phyloP scores from a whole-genome alignment of 768 basidiomycete species.

The Tricholoma sp. region DNA sequence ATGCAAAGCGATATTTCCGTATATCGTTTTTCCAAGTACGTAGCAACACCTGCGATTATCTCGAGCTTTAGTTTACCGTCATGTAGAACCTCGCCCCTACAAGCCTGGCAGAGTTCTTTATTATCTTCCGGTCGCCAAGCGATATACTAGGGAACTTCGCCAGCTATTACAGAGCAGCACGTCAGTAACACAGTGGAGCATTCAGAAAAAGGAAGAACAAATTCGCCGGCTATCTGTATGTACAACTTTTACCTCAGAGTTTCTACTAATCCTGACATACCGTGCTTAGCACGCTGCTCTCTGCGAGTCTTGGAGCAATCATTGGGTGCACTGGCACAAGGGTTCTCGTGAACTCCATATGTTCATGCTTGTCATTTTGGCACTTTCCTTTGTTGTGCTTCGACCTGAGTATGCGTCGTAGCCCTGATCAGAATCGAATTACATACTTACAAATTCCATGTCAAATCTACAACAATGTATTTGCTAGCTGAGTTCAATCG shows the following conservation, averaged over 20 bases:
- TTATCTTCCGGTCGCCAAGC: conserved; percentile 17
- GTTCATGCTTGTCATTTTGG: conserved; percentile 7
- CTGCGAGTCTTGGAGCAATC: conserved; percentile 30
- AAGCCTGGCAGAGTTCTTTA: conserved; percentile 21
- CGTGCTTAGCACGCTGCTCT: conserved; percentile 24
- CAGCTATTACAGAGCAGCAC: conserved; percentile 10
- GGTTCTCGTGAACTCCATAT: conserved; percentile 10
- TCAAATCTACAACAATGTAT: no score
- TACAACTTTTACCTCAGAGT: neutral
- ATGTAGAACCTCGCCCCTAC: conserved; percentile 14
- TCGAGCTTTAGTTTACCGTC: neutral
- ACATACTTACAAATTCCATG: no score
- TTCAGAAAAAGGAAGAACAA: conserved; percentile 21
- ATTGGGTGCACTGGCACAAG: conserved; percentile 19
- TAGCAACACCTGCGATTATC: neutral
- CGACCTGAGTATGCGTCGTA: neutral
- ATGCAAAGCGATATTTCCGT: conserved; percentile 27
- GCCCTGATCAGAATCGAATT: neutral
- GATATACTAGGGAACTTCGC: conserved; percentile 24
- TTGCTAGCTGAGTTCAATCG: no score
- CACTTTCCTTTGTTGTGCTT: conserved; percentile 1
- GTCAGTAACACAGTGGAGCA: conserved; percentile 20
- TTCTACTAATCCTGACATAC: neutral
- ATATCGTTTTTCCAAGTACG: conserved; percentile 20
- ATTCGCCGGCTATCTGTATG: conserved; percentile 21